Base-by-base conservation (phyloP, 140 eudicot species). In the Senecio squalidus region DNA sequence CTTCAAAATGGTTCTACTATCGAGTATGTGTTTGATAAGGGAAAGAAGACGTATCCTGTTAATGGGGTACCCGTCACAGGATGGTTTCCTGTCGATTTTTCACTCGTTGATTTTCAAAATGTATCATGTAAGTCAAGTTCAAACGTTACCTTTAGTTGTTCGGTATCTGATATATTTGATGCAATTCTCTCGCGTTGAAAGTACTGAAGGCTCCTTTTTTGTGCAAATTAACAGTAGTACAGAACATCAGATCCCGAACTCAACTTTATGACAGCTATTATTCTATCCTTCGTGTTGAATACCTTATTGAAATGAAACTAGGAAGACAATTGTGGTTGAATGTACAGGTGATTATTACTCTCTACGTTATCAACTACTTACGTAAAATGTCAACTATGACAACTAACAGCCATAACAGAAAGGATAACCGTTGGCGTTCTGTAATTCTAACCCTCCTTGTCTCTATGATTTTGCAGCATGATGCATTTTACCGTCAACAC, bases 271-370 rank as follows among this genome's bases (percentile, higher is more conserved):
- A 88, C 71, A 60, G 16, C 6, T 6, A n/a, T 50, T 13, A 14
- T 25, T 54, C 5, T 60, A 74, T 88, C 70, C 64, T 57, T 39
- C 78, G 77, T 16, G 73, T 76, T 43, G 68, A 74, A 3, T 66
- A 67, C 13, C 76, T 81, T 9, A 74, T 24, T 27, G 11, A 9
- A 25, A 1, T 67, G 1, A 64, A 27, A 10, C 79, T 75, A 54
- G n/a, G n/a, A n/a, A 80, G 86, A 24, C 13, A 47, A 47, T 20
- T 77, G 3, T 88, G 96, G 96, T 61, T 88, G 64, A 88, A 77
- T 71, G 59, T 83, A 22, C 86, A 76, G 94, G 94, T 64, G 43
- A 14, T 20, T 9, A 6, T 58, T 29, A 51, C 22, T 66, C 29
- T 43, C 33, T 29, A 54, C 0, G 43, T 44, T n/a, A 41, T 5